Conservation (phyloP, 169 alveolate species). For the Plasmodium cynomolgi region DNA sequence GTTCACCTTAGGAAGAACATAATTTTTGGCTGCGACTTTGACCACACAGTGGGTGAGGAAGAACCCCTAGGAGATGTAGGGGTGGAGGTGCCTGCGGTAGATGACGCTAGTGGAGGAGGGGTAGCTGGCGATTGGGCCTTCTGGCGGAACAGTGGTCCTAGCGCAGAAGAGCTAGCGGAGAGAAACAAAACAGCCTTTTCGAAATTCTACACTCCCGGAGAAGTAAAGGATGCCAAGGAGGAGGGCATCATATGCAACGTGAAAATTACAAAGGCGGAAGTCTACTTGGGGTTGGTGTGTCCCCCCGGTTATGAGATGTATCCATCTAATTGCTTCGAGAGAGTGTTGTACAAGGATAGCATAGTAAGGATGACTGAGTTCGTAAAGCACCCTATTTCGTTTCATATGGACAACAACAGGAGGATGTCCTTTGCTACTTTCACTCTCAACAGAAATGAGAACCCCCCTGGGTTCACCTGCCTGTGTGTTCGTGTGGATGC, state of each 20-base stretch:
- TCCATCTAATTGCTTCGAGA: slow-evolving; percentile 31
- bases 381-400: slow-evolving; percentile 3
- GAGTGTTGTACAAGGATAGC: not conserved
- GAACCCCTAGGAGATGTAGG: not conserved
- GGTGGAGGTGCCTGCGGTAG: not conserved
- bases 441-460: slow-evolving; percentile 21
- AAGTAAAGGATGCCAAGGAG: not conserved
- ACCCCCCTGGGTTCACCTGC: slow-evolving; percentile 21
- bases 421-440: slow-evolving; percentile 33
- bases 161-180: not conserved
- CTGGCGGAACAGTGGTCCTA: not conserved
- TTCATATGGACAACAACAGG: slow-evolving; percentile 10
- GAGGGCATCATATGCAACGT: slow-evolving; percentile 2
- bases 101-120: not conserved
- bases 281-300: slow-evolving; percentile 31
- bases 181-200: not conserved
- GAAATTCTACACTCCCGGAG: not conserved
- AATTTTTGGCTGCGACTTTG: slow-evolving; percentile 52
- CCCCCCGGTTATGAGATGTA: slow-evolving; percentile 40
- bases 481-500: not conserved
- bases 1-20: slow-evolving; percentile 28
- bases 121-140: not conserved
- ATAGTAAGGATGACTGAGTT: slow-evolving; percentile 2
- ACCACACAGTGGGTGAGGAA: not conserved
- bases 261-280: not conserved